phyloP scores from a whole-genome alignment of 2,329 filamentous ascomycete species.

The Sporothrix humicola region DNA sequence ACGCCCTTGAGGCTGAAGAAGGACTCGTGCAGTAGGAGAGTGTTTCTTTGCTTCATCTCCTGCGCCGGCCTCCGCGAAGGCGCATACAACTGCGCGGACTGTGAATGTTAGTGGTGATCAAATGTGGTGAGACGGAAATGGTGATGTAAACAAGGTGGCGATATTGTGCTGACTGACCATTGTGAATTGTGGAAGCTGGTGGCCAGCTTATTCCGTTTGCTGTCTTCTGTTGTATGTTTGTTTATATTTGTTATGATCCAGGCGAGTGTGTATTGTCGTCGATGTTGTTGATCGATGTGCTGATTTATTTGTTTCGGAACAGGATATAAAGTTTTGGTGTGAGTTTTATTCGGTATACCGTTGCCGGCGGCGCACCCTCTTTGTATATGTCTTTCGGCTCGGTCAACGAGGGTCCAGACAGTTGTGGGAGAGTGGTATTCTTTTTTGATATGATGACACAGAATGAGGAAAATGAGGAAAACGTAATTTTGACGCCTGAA shows the following conservation, averaged over 20 bases:
- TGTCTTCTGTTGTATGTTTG: neutral
- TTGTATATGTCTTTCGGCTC: conserved; percentile 28
- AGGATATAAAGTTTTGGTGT: too few relatives aligned
- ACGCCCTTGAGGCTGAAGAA: conserved; percentile 65
- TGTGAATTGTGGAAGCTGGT: neutral
- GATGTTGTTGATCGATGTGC: neutral
- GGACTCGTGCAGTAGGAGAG: conserved; percentile 54
- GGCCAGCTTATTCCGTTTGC: neutral
- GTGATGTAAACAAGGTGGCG: neutral
- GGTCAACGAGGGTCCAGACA: conserved; percentile 34
- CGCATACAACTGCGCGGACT: conserved; percentile 37
- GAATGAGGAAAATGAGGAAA: neutral
- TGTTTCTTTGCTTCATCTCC: conserved; percentile 60
- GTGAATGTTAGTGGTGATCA: conserved; percentile 21
- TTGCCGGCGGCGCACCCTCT: conserved; percentile 32
- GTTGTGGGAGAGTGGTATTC: conserved; percentile 12
- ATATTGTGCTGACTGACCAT: conserved; percentile 25
- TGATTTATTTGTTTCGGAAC: conserved; percentile 22
- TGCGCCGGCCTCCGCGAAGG: conserved; percentile 47
- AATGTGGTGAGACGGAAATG: neutral
- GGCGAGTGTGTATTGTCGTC: neutral
- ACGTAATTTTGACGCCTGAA: conserved; percentile 1
- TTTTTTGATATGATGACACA: conserved; percentile 28
- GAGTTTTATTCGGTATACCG: conserved; percentile 30
- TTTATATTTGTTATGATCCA: neutral